Evolutionary conservation across 139 green algal genomes (phyloP).

Genomic region (Nannochloris sp.): DNA sequence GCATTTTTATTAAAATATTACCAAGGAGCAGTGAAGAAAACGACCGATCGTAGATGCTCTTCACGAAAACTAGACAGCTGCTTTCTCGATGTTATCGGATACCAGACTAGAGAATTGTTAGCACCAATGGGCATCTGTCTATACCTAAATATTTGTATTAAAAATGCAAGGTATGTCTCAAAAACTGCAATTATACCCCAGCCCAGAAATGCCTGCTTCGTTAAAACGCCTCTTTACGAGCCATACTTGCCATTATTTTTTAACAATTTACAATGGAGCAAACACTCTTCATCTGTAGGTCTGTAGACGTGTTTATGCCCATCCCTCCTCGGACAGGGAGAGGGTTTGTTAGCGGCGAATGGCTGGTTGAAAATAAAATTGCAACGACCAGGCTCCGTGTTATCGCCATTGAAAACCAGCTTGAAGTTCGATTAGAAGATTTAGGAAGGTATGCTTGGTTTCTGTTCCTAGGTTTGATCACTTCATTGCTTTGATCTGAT

Average conservation of each 20-base stretch:
- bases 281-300: constrained; percentile 30
- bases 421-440: constrained; percentile 57
- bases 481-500: not conserved
- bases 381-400: constrained; percentile 45
- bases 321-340: constrained; percentile 24
- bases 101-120: too few relatives aligned
- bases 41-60: too few relatives aligned
- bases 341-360: constrained; percentile 46
- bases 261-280: constrained; percentile 11
- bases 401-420: constrained; percentile 22
- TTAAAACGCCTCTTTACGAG: too few relatives aligned
- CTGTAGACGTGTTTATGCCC: constrained; percentile 44
- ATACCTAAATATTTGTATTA: too few relatives aligned
- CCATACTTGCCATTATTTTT: not conserved
- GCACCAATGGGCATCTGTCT: too few relatives aligned
- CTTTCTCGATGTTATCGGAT: not conserved
- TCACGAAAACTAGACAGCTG: too few relatives aligned
- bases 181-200: too few relatives aligned
- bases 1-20: too few relatives aligned
- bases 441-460: constrained; percentile 21
- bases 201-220: too few relatives aligned
- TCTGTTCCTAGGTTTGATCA: not conserved
- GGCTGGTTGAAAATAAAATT: constrained; percentile 49
- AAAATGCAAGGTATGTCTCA: too few relatives aligned
- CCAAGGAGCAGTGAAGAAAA: too few relatives aligned